These are phyloP conservation scores for Pisolithus thermaeus DNA, from an alignment of 1,284 basidiomycete genomes.

Conservation along the genomic window DNA sequence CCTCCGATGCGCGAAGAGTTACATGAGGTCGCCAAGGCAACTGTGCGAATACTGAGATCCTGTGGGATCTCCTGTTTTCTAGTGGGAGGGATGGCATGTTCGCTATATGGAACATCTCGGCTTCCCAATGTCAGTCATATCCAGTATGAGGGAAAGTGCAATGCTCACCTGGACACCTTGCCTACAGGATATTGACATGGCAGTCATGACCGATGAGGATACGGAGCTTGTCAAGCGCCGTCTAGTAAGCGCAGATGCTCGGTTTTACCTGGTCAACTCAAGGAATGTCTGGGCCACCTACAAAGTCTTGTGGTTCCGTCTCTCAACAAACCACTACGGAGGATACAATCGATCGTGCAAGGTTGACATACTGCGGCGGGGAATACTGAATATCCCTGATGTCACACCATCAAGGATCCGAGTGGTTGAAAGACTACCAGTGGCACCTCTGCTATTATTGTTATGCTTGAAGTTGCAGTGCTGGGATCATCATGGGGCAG, in stretches of 20 bases:
- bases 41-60: constrained; percentile 1
- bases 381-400: constrained; percentile 38
- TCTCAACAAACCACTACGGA: constrained; percentile 7
- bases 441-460: constrained; percentile 40
- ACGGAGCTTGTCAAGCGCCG: constrained; percentile 39
- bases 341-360: constrained; percentile 32
- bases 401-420: constrained; percentile 29
- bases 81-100: constrained; percentile 5
- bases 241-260: constrained; percentile 28
- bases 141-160: neutral
- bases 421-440: constrained; percentile 26
- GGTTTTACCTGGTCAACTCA: constrained; percentile 38
- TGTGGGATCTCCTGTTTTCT: constrained; percentile 4
- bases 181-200: constrained; percentile 46
- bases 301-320: constrained; percentile 40
- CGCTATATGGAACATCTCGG: neutral
- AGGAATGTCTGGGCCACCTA: constrained; percentile 37
- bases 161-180: neutral
- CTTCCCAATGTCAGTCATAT: neutral
- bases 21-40: neutral
- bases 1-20: neutral
- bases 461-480: constrained; percentile 46
- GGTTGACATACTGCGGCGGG: constrained; percentile 47
- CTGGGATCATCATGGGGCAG: constrained; percentile 42
- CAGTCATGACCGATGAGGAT: constrained; percentile 34